Conservation (phyloP, 2,329 filamentous ascomycete species). For the Phaeoacremonium minimum region DNA sequence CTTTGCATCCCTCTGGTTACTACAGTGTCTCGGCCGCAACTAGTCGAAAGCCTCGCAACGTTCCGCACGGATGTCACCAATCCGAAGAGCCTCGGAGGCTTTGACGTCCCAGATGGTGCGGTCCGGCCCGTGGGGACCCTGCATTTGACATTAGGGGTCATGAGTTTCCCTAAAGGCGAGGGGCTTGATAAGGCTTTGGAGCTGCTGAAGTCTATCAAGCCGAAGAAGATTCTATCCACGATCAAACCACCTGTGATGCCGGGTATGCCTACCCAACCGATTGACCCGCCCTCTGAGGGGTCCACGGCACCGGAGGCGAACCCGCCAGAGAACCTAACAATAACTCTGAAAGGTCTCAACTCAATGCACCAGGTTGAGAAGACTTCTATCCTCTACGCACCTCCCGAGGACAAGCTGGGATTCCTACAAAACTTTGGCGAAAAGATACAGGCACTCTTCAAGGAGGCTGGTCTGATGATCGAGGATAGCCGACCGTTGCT, state of each 20-base stretch:
- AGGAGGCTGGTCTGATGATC: constrained; percentile 49
- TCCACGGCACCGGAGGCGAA: constrained; percentile 1
- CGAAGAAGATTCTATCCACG: constrained; percentile 31
- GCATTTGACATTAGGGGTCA: constrained; percentile 83
- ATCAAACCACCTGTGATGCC: constrained; percentile 11
- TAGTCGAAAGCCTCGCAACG: constrained; percentile 55
- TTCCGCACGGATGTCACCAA: constrained; percentile 57
- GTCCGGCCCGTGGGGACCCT: constrained; percentile 74
- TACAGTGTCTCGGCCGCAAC: constrained; percentile 53
- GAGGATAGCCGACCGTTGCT: constrained; percentile 60
- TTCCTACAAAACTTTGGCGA: constrained; percentile 54
- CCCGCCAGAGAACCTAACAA: constrained; percentile 19
- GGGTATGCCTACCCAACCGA: neutral
- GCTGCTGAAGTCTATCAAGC: constrained; percentile 30
- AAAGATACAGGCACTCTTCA: constrained; percentile 49
- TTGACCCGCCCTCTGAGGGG: too few species aligned
- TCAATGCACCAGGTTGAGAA: constrained; percentile 57
- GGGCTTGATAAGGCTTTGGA: constrained; percentile 34
- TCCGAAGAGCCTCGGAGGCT: constrained; percentile 25
- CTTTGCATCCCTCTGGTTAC: constrained; percentile 71
- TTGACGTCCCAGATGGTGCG: constrained; percentile 58
- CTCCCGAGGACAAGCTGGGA: constrained; percentile 49
- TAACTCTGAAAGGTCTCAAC: constrained; percentile 51
- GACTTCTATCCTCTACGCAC: constrained; percentile 62
- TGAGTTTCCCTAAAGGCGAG: constrained; percentile 60